These are phyloP conservation scores for Sarocladiaceae sp. DNA, from an alignment of 2,329 filamentous ascomycete genomes.

Conservation along the genomic window DNA sequence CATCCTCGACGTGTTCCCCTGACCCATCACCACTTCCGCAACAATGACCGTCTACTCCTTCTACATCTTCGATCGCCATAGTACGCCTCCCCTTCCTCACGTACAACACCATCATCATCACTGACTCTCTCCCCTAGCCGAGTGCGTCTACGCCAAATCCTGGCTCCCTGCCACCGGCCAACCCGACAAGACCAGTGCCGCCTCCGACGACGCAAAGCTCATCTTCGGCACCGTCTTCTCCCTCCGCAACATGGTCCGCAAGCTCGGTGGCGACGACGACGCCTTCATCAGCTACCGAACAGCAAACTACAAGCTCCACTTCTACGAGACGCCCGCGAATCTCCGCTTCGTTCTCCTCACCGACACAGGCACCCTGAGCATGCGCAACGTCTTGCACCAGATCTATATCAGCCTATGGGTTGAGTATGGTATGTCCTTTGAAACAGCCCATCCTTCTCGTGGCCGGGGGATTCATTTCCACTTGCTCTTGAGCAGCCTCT, in stretches of 20 bases:
- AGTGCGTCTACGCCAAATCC: conserved; percentile 91
- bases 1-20: too few relatives aligned
- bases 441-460: too few relatives aligned
- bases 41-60: conserved; percentile 93
- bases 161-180: conserved; percentile 56
- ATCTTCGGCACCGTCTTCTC: conserved; percentile 97
- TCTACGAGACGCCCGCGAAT: conserved; percentile 95
- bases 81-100: conserved; percentile 43
- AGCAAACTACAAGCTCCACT: conserved; percentile 94
- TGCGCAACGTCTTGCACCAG: conserved; percentile 92
- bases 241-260: conserved; percentile 91
- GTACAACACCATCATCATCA: not conserved
- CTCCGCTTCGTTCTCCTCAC: conserved; percentile 97
- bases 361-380: conserved; percentile 79
- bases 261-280: conserved; percentile 89
- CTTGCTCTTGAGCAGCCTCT: not conserved
- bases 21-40: conserved; percentile 12
- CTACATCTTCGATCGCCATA: conserved; percentile 98
- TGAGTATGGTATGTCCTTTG: conserved; percentile 66
- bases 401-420: conserved; percentile 98
- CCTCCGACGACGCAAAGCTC: conserved; percentile 81
- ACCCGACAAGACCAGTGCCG: conserved; percentile 25
- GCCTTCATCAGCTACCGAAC: conserved; percentile 93
- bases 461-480: too few relatives aligned
- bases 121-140: conserved; percentile 51